A percentile compares a stretch with the other conserved stretches of the same genome.
Conservation (phyloP, 129 eudicot genomes). For the Flaveria trinervia region DNA sequence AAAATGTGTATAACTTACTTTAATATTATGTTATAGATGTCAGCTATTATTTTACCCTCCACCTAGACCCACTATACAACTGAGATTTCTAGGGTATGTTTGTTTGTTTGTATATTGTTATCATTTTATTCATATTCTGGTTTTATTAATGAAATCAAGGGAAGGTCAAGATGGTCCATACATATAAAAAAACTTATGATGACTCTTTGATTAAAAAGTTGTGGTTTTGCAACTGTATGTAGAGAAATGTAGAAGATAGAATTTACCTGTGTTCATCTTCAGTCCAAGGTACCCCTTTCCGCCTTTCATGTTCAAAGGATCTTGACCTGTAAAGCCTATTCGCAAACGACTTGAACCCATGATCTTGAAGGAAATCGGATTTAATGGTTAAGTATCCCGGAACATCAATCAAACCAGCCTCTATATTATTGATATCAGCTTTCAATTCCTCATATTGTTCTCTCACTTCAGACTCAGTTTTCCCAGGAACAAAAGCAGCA, state of each 20-base stretch:
- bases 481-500: conserved; percentile 85
- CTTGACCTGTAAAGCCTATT: conserved; percentile 53
- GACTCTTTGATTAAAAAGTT: too few relatives aligned
- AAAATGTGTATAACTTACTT: neutral
- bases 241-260: neutral
- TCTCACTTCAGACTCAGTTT: conserved; percentile 73
- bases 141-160: too few relatives aligned
- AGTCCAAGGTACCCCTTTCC: conserved; percentile 97
- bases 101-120: neutral
- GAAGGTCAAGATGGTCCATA: too few relatives aligned
- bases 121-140: neutral
- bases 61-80: too few relatives aligned
- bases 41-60: too few relatives aligned
- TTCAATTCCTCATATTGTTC: conserved; percentile 67
- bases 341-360: conserved; percentile 40
- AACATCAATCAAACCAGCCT: conserved; percentile 72
- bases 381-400: conserved; percentile 58
- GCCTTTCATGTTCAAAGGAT: conserved; percentile 70
- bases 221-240: too few relatives aligned
- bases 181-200: too few relatives aligned
- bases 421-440: conserved; percentile 79
- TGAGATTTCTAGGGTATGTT: too few relatives aligned
- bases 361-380: conserved; percentile 55
- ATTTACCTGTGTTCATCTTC: conserved; percentile 90
- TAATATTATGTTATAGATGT: too few relatives aligned